phyloP scores from a whole-genome alignment of 2,329 filamentous ascomycete genomes.

The Didymella pomorum region DNA sequence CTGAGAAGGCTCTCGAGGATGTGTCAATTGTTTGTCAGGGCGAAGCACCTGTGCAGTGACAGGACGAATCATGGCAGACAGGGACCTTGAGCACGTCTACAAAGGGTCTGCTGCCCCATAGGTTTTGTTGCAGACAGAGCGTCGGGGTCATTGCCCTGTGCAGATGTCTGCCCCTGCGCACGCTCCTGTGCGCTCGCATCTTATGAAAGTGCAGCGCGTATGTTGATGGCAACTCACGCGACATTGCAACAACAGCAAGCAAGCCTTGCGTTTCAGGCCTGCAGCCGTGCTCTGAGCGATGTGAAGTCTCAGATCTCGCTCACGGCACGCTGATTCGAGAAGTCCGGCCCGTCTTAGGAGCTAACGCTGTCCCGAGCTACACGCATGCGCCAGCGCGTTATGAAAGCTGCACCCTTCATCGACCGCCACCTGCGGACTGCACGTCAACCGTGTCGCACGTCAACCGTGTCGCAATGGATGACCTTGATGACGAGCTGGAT shows the following conservation, averaged over 20 bases:
- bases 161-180: slow-evolving; percentile 10
- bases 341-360: neutral
- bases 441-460: slow-evolving; percentile 7
- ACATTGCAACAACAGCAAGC: slow-evolving; percentile 3
- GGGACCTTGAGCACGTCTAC: neutral
- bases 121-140: slow-evolving; percentile 2
- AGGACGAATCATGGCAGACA: neutral
- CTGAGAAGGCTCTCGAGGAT: slow-evolving; percentile 4
- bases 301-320: slow-evolving; percentile 1
- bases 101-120: slow-evolving; percentile 8
- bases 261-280: slow-evolving; percentile 11
- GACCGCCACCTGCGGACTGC: slow-evolving; percentile 5
- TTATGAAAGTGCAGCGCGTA: slow-evolving; percentile 9
- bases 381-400: slow-evolving; percentile 10
- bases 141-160: neutral
- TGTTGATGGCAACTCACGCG: slow-evolving; percentile 10
- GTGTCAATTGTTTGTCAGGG: neutral
- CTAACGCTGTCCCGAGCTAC: slow-evolving; percentile 10
- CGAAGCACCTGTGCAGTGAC: no score
- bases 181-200: slow-evolving; percentile 16
- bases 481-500: slow-evolving; percentile 45
- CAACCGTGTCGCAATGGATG: slow-evolving; percentile 32
- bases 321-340: neutral
- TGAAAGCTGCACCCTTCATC: slow-evolving; percentile 15
- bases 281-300: neutral